phyloP scores from a whole-genome alignment of 1,284 basidiomycete genomes.

The Melanopsichium pennsylvanicum region DNA sequence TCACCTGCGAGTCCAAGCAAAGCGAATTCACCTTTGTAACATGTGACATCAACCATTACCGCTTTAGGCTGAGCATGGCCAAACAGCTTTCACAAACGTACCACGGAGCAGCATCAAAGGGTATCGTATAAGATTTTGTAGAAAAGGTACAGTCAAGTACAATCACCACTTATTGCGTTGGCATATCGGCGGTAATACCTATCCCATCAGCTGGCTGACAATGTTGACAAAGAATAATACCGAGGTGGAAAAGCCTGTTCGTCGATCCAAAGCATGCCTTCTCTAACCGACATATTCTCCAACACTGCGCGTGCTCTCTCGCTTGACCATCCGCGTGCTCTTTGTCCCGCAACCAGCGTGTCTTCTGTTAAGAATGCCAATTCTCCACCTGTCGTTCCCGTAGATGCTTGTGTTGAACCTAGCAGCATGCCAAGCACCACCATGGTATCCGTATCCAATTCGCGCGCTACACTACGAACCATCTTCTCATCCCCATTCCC shows the following conservation, averaged over 20 bases:
- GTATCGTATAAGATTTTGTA: no score
- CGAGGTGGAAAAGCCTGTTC: conserved; percentile 72
- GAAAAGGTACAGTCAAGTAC: not conserved
- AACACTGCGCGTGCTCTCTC: conserved; percentile 80
- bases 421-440: conserved; percentile 65
- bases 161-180: not conserved
- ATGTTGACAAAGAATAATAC: conserved; percentile 50
- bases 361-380: conserved; percentile 69
- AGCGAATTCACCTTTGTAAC: no score
- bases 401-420: conserved; percentile 64
- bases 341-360: conserved; percentile 73
- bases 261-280: conserved; percentile 94
- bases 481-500: conserved; percentile 68
- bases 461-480: conserved; percentile 66
- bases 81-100: no score
- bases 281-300: conserved; percentile 86
- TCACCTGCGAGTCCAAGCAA: no score
- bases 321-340: conserved; percentile 75
- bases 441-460: conserved; percentile 66
- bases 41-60: no score
- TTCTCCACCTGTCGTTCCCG: not conserved
- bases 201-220: conserved; percentile 4
- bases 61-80: no score
- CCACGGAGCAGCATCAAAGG: no score
- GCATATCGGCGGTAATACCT: no score